phyloP scores from a whole-genome alignment of 306 rosid species.

The Medicago lupulina region DNA sequence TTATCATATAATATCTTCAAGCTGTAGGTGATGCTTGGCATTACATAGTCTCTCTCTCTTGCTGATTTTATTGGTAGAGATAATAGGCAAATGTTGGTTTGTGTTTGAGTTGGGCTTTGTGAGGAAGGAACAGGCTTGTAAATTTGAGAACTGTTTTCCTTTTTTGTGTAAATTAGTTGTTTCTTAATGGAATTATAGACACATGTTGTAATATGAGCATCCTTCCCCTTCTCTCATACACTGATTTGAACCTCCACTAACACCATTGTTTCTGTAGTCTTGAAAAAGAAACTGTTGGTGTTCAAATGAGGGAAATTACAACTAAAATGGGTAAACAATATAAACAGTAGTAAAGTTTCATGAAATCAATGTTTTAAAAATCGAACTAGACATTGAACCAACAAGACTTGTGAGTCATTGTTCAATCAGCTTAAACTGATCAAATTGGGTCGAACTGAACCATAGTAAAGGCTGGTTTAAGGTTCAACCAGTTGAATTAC shows the following conservation, averaged over 20 bases:
- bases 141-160: conserved; percentile 50
- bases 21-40: conserved; percentile 48
- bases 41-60: conserved; percentile 30
- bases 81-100: conserved; percentile 33
- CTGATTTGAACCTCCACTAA: not conserved
- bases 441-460: not conserved
- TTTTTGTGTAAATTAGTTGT: conserved; percentile 49
- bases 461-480: not conserved
- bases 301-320: not conserved
- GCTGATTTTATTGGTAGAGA: conserved; percentile 34
- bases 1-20: conserved; percentile 38
- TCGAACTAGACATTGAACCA: not conserved
- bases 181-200: conserved; percentile 43
- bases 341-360: not conserved
- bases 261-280: not conserved
- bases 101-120: conserved; percentile 38
- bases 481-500: no score
- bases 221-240: not conserved
- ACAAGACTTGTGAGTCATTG: not conserved
- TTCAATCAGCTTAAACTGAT: not conserved
- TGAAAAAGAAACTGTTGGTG: not conserved
- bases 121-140: conserved; percentile 48
- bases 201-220: conserved; percentile 37
- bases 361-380: not conserved
- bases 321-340: no score